Base-by-base conservation (phyloP, 1,139 yeast genomes). In the Blastobotrys petasosporus region DNA sequence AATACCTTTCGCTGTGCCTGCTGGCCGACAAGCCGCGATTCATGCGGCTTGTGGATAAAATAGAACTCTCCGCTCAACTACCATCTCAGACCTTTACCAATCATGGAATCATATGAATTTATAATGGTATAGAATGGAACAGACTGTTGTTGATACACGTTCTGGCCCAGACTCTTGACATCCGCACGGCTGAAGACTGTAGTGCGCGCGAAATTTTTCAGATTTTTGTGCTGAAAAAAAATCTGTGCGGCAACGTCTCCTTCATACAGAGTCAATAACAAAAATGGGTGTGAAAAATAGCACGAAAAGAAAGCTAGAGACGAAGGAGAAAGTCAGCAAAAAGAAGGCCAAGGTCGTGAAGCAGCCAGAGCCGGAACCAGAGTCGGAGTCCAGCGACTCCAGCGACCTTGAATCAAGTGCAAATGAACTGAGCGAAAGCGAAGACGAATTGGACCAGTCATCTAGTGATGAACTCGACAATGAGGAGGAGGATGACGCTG, bases 391-490 rank as follows among this genome's bases (percentile, higher is more conserved):
- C 6, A 50, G 44, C 3, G 30, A 25, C 16, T 32, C 42, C 32
- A 32, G 20, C 28, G 43, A 32, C 15, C 47, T 37, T 12, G 47
- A 44, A 13, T 39, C 42, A 7, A 51, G 45, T 36, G 43, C 40
- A 20, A 40, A 38, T 29, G 49, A 44, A 12, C 46, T 43, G n/a
- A 48, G 45, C 12, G 49, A 49, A 23, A 36, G 38, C 25, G 68
- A 60, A 28, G 67, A 62, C 46, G 68, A 63, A 16, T 52, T 55
- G 28, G 64, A 60, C 34, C 42, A 51, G 23, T 53, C 60, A 16
- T 63, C 59, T 30, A 61, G 60, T 39, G 49, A 43, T 8, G 65
- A 58, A 20, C 69, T 61, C 16, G 63, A 64, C 11, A 66, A 62
- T 25, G 45, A 54, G 12, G 55, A 48, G 8, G 58, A 56, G 10